Evolutionary conservation across 352 stramenopile genomes (phyloP), one percentile per base, ranked within the genome.

Genomic region (Phytopythium vexans): DNA sequence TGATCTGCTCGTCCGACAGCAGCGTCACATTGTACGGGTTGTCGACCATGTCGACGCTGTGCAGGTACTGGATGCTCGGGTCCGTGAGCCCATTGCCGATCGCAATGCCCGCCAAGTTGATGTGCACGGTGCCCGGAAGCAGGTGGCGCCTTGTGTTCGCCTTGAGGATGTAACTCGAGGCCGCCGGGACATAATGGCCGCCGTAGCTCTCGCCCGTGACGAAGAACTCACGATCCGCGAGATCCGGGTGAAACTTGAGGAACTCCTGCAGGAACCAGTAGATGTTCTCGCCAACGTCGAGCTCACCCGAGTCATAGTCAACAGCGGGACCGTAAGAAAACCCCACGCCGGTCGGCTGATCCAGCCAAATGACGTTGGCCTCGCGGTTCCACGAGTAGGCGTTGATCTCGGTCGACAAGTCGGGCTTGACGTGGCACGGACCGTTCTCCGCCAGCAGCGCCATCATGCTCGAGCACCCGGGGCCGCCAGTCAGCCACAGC

Each of bases 241-340:
- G 67, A 2, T 80, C 56, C 9, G 74, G 66, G 32, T 88, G 81
- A 16, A 73, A 65, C 14, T 58, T 60, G 0, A 88, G 52, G 53
- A 89, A 89, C n/a, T 77, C 67, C 43, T 91, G 77, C n/a, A 91
- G 55, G 47, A 88, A 89, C 54, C 72, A 72, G 55, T 87, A 91
- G 45, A 90, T 70, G 44, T 85, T 87, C 8, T 84, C 75, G 7
- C 61, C 72, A 12, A 89, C 72, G 39, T 82, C 61, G n/a, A 63
- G 47, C 43, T 88, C 77, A n/a, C 72, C 70, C 1, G 53, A 58
- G 43, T 82, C 78, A 12, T 69, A 74, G 52, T 82, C 74, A 8
- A 49, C 52, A 11, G 52, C 32, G 12, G 55, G 46, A 7, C 74
- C 72, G 54, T 86, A 88, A 8, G 77, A 89, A 43, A 84, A 92